Evolutionary conservation across 1,139 yeast species (phyloP).

Genomic region (Magnusiomyces tetraspermus): DNA sequence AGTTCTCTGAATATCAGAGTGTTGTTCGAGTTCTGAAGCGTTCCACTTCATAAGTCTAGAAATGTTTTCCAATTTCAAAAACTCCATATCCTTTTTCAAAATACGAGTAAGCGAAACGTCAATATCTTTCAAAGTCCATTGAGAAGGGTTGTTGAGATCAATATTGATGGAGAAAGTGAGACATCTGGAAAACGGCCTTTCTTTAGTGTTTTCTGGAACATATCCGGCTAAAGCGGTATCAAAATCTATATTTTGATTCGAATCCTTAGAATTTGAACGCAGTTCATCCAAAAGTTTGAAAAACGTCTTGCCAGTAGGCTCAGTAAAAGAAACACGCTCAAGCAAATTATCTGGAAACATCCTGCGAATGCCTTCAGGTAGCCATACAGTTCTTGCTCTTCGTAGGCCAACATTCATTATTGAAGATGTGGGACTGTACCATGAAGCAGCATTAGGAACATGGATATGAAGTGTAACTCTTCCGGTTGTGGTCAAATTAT

Average conservation of each 20-base stretch:
- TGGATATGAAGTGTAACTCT: slow-evolving; percentile 9
- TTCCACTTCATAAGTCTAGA: background rate
- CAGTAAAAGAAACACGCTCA: slow-evolving; percentile 3
- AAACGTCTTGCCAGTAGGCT: background rate
- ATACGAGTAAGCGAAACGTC: slow-evolving; percentile 11
- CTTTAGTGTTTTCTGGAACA: background rate
- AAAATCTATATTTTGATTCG: background rate
- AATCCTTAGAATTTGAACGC: too few relatives aligned
- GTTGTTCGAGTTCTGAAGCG: background rate
- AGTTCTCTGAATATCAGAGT: background rate
- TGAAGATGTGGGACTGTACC: slow-evolving; percentile 8
- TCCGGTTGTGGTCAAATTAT: background rate
- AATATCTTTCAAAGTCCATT: slow-evolving; percentile 12
- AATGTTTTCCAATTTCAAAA: background rate
- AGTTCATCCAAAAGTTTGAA: too few relatives aligned
- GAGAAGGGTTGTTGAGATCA: slow-evolving; percentile 14
- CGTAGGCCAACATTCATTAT: slow-evolving; percentile 10
- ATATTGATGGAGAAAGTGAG: slow-evolving; percentile 16
- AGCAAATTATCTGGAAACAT: slow-evolving; percentile 5
- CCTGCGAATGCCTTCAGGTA: slow-evolving; percentile 12
- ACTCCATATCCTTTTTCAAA: background rate
- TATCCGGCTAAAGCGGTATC: background rate
- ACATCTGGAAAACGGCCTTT: slow-evolving; percentile 9
- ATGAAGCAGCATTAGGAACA: slow-evolving; percentile 11
- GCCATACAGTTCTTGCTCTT: slow-evolving; percentile 4